Percentiles rank a stretch among this genome's conserved stretches.
phyloP scores from a whole-genome alignment of 345 rosid species.

The Pelargonium nanum region DNA sequence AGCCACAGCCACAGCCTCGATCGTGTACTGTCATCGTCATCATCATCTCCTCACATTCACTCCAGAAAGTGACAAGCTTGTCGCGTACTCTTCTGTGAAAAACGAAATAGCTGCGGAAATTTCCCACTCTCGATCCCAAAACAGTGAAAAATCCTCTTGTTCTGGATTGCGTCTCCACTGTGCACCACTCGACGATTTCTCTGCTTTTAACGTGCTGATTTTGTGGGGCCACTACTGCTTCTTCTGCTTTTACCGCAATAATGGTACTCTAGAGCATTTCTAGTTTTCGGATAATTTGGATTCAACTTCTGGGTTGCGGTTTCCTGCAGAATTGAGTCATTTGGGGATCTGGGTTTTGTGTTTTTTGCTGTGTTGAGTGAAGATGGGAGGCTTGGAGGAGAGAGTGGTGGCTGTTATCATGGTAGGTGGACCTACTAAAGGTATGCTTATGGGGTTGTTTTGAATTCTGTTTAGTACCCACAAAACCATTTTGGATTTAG shows the following conservation, averaged over 20 bases:
- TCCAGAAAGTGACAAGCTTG: no score
- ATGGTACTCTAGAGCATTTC: neutral
- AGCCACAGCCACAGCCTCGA: no score
- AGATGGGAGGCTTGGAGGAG: slow-evolving; percentile 65
- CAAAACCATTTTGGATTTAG: neutral
- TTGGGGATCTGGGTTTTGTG: slow-evolving; percentile 33
- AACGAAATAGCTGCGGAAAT: no score
- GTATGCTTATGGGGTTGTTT: slow-evolving; percentile 19
- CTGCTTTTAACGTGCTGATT: neutral
- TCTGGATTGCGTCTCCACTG: no score
- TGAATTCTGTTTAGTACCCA: neutral
- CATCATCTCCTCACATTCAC: no score
- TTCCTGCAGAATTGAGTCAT: neutral
- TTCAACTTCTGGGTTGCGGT: neutral
- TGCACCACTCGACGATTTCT: neutral
- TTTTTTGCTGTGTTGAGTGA: slow-evolving; percentile 14
- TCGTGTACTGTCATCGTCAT: no score
- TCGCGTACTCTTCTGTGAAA: no score
- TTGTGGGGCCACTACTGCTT: neutral
- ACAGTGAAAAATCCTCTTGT: no score
- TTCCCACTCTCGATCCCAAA: no score
- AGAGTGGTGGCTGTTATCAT: slow-evolving; percentile 89
- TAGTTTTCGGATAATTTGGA: neutral
- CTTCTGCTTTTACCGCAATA: no score
- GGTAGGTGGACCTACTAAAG: slow-evolving; percentile 99